phyloP scores from a whole-genome alignment of 2,329 filamentous ascomycete genomes.

The Trichophyton equinum region DNA sequence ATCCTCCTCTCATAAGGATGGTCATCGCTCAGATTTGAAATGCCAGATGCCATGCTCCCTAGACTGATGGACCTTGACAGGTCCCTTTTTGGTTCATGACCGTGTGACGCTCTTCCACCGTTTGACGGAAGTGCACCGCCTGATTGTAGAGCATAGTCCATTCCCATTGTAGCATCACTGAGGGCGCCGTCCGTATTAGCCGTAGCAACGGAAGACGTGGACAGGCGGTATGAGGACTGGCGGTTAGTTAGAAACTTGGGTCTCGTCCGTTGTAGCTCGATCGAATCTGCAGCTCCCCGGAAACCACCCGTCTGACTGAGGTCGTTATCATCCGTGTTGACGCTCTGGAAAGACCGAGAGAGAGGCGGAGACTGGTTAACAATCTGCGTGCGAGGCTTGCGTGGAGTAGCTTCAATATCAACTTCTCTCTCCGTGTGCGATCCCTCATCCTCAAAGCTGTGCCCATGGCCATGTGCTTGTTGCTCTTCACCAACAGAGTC shows the following conservation, averaged over 20 bases:
- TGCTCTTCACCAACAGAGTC: background rate
- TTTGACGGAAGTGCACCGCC: slow-evolving; percentile 55
- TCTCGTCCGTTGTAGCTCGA: slow-evolving; percentile 29
- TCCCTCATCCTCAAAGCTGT: background rate
- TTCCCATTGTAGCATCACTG: slow-evolving; percentile 62
- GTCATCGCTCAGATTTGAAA: slow-evolving; percentile 43
- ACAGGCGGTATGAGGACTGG: slow-evolving; percentile 46
- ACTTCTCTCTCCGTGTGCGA: slow-evolving; percentile 1
- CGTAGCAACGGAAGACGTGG: slow-evolving; percentile 43
- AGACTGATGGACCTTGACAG: slow-evolving; percentile 71
- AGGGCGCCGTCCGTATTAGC: slow-evolving; percentile 47
- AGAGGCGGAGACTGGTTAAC: slow-evolving; percentile 4
- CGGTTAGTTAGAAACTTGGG: slow-evolving; percentile 46
- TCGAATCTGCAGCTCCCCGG: slow-evolving; percentile 14
- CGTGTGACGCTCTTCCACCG: slow-evolving; percentile 14
- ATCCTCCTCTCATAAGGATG: slow-evolving; percentile 33
- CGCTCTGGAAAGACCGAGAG: background rate
- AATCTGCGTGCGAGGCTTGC: slow-evolving; percentile 3
- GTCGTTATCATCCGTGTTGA: slow-evolving; percentile 9
- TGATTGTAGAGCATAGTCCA: slow-evolving; percentile 71
- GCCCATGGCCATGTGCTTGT: background rate
- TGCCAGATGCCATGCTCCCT: slow-evolving; percentile 74
- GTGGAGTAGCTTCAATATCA: slow-evolving; percentile 11
- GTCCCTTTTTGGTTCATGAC: slow-evolving; percentile 32
- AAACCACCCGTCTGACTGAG: slow-evolving; percentile 16